Evolutionary conservation across 441 rosid species (phyloP).

Genomic region (Hura crepitans): DNA sequence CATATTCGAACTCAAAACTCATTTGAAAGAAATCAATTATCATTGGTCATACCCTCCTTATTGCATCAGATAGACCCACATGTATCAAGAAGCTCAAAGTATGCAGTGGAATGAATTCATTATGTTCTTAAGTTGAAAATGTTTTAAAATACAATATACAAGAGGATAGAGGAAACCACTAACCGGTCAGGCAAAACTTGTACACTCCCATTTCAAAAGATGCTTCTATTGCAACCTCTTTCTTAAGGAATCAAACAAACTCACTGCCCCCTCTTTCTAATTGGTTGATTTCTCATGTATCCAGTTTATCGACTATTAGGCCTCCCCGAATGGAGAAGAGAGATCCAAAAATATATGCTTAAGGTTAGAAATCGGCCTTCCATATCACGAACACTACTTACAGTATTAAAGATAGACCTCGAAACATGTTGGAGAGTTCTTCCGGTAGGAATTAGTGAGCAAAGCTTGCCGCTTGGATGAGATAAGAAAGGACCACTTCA

Average conservation of each 20-base stretch:
- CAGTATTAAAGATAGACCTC: background rate
- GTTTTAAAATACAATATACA: background rate
- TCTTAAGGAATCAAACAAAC: too few species aligned
- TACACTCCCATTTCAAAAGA: conserved; percentile 4
- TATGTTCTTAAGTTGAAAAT: too few species aligned
- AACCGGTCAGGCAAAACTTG: conserved; percentile 21
- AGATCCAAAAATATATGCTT: background rate
- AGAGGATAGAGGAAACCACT: background rate
- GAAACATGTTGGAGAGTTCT: background rate
- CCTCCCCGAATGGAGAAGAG: background rate
- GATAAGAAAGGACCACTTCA: background rate
- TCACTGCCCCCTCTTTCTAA: too few species aligned
- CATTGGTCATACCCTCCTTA: too few species aligned
- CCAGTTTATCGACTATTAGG: background rate
- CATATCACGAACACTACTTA: too few species aligned
- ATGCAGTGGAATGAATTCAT: too few species aligned
- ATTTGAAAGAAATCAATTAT: too few species aligned
- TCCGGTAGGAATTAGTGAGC: conserved; percentile 3
- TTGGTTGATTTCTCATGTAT: background rate
- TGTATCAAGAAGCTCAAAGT: too few species aligned
- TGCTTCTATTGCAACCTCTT: background rate
- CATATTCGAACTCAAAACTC: too few species aligned
- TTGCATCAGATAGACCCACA: too few species aligned
- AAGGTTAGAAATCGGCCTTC: background rate
- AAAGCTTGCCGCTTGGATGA: background rate